Evolutionary conservation across 257 asterid species (phyloP), one percentile per base, ranked within the genome.

Genomic region (Coffea eugenioides): DNA sequence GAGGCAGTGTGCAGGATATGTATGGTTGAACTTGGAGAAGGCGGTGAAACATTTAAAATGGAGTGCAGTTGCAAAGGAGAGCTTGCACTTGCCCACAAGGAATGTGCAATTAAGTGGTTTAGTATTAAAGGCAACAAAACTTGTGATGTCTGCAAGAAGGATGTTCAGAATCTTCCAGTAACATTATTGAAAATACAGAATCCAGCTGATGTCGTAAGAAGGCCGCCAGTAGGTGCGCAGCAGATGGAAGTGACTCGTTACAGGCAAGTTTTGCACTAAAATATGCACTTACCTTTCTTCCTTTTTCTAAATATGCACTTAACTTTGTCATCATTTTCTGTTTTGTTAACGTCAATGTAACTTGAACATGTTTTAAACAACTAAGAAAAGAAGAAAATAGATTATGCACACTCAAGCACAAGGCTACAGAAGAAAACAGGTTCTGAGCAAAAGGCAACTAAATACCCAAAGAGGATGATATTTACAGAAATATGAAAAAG

Each of bases 11-110:
- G 99, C 83, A 92, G 99, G 85, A 95, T 95, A 78, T 95, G 99
- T 84, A 89, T 95, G 4, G 87, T 93, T 21, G 98, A 93, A 86
- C 97, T 95, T 43, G 91, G 91, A 71, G 99, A 93, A 93, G 99
- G 94, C 48, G 94, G 98, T 10, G 99, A 93, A 87, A 88, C 98
- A 21, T 87, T 95, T 71, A 95, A 95, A 87, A 85, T 95, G 97
- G 99, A 93, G 87, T 95, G 99, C 88, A 91, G 97, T 80, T 95
- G 99, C 87, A 95, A 91, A 85, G 99, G 99, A 79, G 99, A 92
- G 86, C 97, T 95, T 82, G 98, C 99, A 69, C 98, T 95, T 78
- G 97, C 97, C 51, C 99, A 95, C 87, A 87, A 93, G 84, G 99
- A 88, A 71, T 95, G 99, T 84, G 97, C 97, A 1, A 81, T 95